Evolutionary conservation across 441 rosid genomes (phyloP).

Genomic region (Populus trichocarpa): DNA sequence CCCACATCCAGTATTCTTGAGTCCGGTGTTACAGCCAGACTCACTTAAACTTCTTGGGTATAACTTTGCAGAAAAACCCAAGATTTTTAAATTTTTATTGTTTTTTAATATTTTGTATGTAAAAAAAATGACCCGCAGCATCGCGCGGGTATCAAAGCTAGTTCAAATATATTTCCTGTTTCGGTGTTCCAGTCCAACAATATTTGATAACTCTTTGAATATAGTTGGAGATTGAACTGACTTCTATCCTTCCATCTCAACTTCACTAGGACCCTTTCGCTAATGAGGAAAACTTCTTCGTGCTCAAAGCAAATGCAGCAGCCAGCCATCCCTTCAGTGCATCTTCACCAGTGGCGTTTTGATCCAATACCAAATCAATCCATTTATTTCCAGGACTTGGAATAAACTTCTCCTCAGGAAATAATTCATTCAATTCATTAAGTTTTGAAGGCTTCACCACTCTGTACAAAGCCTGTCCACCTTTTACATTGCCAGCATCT

Average conservation of each 20-base stretch:
- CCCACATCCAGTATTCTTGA: too few species aligned
- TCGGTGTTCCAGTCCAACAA: neutral
- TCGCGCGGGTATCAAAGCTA: too few species aligned
- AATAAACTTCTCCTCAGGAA: slow-evolving; percentile 74
- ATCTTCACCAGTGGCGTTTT: slow-evolving; percentile 81
- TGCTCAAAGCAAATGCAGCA: slow-evolving; percentile 62
- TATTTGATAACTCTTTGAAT: neutral
- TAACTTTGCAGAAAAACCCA: too few species aligned
- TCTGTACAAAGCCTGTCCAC: slow-evolving; percentile 64
- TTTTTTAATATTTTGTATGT: too few species aligned
- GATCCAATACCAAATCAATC: slow-evolving; percentile 76
- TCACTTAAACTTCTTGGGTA: too few species aligned
- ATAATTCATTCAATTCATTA: slow-evolving; percentile 47
- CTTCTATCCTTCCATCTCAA: neutral
- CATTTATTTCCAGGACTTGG: slow-evolving; percentile 47
- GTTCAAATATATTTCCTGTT: neutral
- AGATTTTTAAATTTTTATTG: too few species aligned
- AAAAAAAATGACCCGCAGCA: too few species aligned
- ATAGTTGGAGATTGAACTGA: neutral
- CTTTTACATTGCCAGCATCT: slow-evolving; percentile 85
- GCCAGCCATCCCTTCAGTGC: slow-evolving; percentile 96
- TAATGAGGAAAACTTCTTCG: slow-evolving; percentile 28
- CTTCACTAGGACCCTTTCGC: neutral
- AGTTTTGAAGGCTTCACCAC: slow-evolving; percentile 68
- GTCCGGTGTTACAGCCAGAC: too few species aligned